Evolutionary conservation across 495 filamentous ascomycete species (phyloP).

Genomic region (Hyaloscypha bicolor): DNA sequence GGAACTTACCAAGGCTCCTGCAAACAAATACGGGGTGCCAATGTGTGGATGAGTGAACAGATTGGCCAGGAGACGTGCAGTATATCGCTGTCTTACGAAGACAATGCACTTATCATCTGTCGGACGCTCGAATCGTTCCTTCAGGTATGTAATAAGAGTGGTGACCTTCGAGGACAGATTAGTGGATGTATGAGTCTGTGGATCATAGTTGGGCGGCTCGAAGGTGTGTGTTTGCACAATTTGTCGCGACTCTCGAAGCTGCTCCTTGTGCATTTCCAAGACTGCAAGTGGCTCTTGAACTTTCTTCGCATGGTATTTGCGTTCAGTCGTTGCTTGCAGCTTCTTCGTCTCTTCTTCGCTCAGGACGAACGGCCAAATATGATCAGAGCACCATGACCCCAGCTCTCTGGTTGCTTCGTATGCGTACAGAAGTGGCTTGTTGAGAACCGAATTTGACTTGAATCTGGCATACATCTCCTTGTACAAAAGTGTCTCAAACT

Average conservation of each 20-base stretch:
- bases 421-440: constrained; percentile 59
- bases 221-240: constrained; percentile 56
- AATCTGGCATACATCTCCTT: constrained; percentile 55
- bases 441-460: constrained; percentile 58
- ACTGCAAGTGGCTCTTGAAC: constrained; percentile 40
- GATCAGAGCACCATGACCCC: constrained; percentile 86
- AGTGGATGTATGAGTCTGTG: constrained; percentile 28
- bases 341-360: constrained; percentile 64
- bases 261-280: constrained; percentile 51
- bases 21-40: constrained; percentile 58
- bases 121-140: constrained; percentile 55
- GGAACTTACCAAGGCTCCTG: constrained; percentile 56
- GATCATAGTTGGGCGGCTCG: constrained; percentile 42
- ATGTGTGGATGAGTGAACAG: constrained; percentile 60
- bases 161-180: constrained; percentile 74
- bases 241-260: constrained; percentile 61
- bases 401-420: constrained; percentile 65
- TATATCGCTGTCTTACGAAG: constrained; percentile 79
- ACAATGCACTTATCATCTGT: constrained; percentile 78
- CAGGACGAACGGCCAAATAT: constrained; percentile 74
- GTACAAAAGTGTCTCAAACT: constrained; percentile 67
- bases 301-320: constrained; percentile 38
- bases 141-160: constrained; percentile 58
- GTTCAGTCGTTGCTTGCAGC: constrained; percentile 58
- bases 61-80: constrained; percentile 69